Conservation (phyloP, 192 early-diverging fungal genomes). For the Allomyces javanicus region DNA sequence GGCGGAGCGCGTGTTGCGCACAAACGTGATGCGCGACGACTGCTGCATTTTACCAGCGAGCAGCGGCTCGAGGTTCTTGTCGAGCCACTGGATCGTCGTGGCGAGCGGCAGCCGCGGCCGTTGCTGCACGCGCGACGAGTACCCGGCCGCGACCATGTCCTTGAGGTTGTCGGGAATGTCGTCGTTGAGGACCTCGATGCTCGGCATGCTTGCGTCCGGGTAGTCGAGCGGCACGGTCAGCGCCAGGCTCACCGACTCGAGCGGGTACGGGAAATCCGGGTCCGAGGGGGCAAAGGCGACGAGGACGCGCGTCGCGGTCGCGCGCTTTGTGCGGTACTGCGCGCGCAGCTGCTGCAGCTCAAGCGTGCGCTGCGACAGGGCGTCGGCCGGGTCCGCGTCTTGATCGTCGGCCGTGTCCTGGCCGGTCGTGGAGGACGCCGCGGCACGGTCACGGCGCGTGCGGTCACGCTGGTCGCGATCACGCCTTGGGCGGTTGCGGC, state of each 20-base stretch:
- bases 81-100: slow-evolving; percentile 29
- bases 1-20: slow-evolving; percentile 8
- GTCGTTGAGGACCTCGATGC: slow-evolving; percentile 20
- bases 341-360: background rate
- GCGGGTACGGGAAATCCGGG: slow-evolving; percentile 65
- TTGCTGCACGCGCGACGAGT: background rate
- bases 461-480: too few relatives aligned
- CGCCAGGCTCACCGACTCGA: slow-evolving; percentile 36
- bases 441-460: too few relatives aligned
- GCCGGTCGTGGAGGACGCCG: too few relatives aligned
- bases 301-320: background rate
- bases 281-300: slow-evolving; percentile 19
- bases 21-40: slow-evolving; percentile 14
- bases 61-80: slow-evolving; percentile 32
- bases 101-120: slow-evolving; percentile 8
- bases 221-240: slow-evolving; percentile 35
- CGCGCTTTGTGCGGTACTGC: background rate
- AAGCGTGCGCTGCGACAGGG: too few relatives aligned
- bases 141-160: background rate
- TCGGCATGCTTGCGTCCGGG: slow-evolving; percentile 13
- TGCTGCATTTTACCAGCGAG: slow-evolving; percentile 10
- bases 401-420: too few relatives aligned
- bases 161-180: slow-evolving; percentile 19
- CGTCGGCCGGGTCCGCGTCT: too few relatives aligned
- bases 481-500: too few relatives aligned